These are phyloP conservation scores for Pachyrhizus erosus DNA, from an alignment of 306 rosid genomes.

Conservation along the genomic window DNA sequence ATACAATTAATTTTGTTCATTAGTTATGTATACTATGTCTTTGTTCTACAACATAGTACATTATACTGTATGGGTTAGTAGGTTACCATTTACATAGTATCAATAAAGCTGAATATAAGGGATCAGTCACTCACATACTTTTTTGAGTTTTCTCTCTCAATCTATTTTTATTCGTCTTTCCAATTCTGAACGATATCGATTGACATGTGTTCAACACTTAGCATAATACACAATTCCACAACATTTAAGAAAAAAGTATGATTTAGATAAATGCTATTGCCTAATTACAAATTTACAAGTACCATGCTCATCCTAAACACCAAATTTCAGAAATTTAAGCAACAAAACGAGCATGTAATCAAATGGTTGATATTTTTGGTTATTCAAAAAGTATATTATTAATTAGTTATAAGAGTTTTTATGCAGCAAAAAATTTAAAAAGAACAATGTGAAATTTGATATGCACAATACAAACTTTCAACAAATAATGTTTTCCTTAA, in stretches of 20 bases:
- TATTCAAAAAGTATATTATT: background rate
- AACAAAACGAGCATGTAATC: slow-evolving; percentile 7
- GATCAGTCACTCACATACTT: background rate
- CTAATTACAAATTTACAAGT: slow-evolving; percentile 17
- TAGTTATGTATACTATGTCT: background rate
- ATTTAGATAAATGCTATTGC: slow-evolving; percentile 11
- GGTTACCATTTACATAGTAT: background rate
- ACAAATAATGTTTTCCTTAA: background rate
- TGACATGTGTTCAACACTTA: slow-evolving; percentile 1
- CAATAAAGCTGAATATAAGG: slow-evolving; percentile 24
- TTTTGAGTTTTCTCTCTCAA: background rate
- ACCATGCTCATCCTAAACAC: background rate
- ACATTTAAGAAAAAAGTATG: background rate
- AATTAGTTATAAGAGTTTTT: background rate
- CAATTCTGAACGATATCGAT: background rate
- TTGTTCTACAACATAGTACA: background rate
- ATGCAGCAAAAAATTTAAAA: slow-evolving; percentile 15
- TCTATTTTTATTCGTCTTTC: background rate
- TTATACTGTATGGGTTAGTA: background rate
- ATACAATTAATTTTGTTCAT: background rate
- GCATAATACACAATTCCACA: background rate
- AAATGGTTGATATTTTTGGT: background rate
- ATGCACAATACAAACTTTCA: slow-evolving; percentile 1
- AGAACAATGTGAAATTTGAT: slow-evolving; percentile 14
- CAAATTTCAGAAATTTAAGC: background rate